Evolutionary conservation across 192 early-diverging fungal genomes (phyloP).

Genomic region (Entomortierella lignicola): DNA sequence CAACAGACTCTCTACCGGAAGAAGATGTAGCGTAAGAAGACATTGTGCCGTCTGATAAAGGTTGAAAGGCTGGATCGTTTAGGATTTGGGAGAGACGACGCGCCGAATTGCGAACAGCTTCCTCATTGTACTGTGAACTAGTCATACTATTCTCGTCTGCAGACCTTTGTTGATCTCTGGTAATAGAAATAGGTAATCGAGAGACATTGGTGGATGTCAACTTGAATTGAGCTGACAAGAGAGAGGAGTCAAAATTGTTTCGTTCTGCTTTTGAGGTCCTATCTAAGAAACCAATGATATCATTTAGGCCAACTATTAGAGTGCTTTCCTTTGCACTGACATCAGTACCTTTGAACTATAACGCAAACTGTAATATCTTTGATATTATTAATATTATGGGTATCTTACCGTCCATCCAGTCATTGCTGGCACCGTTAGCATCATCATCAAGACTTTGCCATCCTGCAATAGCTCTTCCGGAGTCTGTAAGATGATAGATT

Average conservation of each 20-base stretch:
- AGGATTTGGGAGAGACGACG: slow-evolving; percentile 43
- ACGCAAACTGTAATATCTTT: too few species aligned
- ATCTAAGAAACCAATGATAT: slow-evolving; percentile 21
- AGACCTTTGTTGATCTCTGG: slow-evolving; percentile 6
- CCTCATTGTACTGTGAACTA: slow-evolving; percentile 12
- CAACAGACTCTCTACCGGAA: slow-evolving; percentile 24
- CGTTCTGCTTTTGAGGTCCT: slow-evolving; percentile 13
- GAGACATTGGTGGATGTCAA: slow-evolving; percentile 15
- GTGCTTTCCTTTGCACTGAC: slow-evolving; percentile 12
- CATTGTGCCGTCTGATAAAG: slow-evolving; percentile 14
- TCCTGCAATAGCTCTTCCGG: slow-evolving; percentile 49
- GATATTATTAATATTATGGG: too few species aligned
- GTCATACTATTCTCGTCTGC: slow-evolving; percentile 23
- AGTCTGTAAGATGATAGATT: slow-evolving; percentile 47
- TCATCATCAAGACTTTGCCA: slow-evolving; percentile 37
- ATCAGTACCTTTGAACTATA: slow-evolving; percentile 17
- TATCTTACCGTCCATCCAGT: slow-evolving; percentile 50
- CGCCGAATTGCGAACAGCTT: not conserved
- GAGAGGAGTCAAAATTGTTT: slow-evolving; percentile 10
- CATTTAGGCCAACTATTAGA: slow-evolving; percentile 27
- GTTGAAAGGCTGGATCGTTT: slow-evolving; percentile 44
- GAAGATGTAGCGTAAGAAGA: slow-evolving; percentile 30
- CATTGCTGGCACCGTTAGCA: slow-evolving; percentile 24
- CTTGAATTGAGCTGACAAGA: slow-evolving; percentile 39
- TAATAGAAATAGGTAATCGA: slow-evolving; percentile 37